Evolutionary conservation across 495 filamentous ascomycete genomes (phyloP).

Genomic region (Penicillium cataractarum): DNA sequence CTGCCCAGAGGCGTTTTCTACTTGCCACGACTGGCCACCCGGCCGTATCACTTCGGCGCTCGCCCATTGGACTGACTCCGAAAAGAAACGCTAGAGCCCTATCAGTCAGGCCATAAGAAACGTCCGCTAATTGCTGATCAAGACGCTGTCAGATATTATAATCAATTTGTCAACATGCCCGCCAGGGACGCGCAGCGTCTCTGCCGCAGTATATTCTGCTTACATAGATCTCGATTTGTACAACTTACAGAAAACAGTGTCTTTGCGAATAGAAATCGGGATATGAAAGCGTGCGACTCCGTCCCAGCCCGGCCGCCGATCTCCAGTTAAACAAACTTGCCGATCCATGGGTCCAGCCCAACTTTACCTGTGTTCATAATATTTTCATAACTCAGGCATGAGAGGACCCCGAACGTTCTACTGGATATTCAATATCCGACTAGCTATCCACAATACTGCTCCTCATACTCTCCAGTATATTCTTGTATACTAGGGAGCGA

Average conservation of each 20-base stretch:
- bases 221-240: neutral
- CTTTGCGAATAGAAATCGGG: constrained; percentile 11
- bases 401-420: neutral
- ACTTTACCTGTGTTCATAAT: neutral
- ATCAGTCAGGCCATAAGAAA: neutral
- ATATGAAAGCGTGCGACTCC: constrained; percentile 4
- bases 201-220: neutral
- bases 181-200: neutral
- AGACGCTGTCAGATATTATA: neutral
- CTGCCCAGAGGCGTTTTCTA: neutral
- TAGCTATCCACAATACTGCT: neutral
- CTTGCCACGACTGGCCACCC: neutral
- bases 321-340: constrained; percentile 17
- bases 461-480: neutral
- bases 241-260: neutral
- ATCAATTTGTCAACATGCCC: neutral
- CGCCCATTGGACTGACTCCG: neutral
- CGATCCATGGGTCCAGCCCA: constrained; percentile 8
- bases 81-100: neutral
- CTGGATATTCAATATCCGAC: neutral
- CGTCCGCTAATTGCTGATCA: neutral
- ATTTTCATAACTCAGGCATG: neutral
- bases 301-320: constrained; percentile 19
- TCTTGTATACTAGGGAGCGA: neutral
- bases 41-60: neutral